These are phyloP conservation scores for Oryza meridionalis DNA, from an alignment of 176 grass and related monocot genomes.

Conservation along the genomic window DNA sequence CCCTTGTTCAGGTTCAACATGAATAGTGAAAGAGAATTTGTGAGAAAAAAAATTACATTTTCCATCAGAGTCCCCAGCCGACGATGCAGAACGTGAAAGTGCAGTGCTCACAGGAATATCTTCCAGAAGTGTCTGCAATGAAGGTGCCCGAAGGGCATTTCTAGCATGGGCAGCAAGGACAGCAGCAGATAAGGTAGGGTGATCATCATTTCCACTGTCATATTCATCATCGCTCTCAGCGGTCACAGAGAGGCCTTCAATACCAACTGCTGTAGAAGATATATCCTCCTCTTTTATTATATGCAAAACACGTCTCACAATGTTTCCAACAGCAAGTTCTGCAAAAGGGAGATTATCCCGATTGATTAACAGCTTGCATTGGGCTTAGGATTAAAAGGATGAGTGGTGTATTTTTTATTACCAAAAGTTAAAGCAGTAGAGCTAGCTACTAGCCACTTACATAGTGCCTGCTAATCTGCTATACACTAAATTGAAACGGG, in stretches of 20 bases:
- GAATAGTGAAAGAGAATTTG: conserved; percentile 25
- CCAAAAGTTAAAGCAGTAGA: background rate
- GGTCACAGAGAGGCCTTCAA: conserved; percentile 72
- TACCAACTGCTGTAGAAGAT: conserved; percentile 64
- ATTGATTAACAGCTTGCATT: background rate
- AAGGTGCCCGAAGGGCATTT: conserved; percentile 86
- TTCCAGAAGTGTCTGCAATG: conserved; percentile 93
- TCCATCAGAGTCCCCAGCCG: conserved; percentile 83
- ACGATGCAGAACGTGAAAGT: conserved; percentile 54
- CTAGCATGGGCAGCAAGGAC: conserved; percentile 91
- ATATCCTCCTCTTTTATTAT: conserved; percentile 97
- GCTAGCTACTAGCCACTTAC: background rate
- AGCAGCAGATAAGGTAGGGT: conserved; percentile 72
- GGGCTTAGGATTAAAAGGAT: background rate
- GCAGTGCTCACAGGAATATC: conserved; percentile 68
- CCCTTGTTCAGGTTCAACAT: background rate
- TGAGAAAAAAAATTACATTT: conserved; percentile 73
- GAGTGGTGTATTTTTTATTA: background rate
- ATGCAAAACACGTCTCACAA: conserved; percentile 92
- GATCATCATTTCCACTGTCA: conserved; percentile 64
- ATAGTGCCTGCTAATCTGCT: background rate
- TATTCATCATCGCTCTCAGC: conserved; percentile 79
- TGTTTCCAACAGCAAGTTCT: conserved; percentile 97
- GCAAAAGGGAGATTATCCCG: background rate
- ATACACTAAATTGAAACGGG: conserved; percentile 9